Conservation (phyloP, 176 grass and related monocot genomes). For the Elymus sibiricus region DNA sequence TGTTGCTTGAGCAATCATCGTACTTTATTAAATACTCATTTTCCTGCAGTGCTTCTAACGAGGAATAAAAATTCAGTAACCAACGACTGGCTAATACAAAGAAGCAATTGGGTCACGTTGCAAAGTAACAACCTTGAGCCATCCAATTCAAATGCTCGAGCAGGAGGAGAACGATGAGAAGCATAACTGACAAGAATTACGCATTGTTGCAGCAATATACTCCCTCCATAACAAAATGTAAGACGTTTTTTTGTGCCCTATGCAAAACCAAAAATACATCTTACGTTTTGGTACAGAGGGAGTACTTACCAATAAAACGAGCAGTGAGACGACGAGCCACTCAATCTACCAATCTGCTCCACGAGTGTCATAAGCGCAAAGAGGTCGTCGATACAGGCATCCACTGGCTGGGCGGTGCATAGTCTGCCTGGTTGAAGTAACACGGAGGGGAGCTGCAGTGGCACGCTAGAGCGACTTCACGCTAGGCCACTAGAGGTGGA, state of each 20-base stretch:
- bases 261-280: no score
- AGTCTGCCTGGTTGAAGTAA: neutral
- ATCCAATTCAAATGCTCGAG: neutral
- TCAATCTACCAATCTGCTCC: neutral
- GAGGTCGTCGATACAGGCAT: neutral
- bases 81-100: neutral
- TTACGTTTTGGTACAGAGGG: no score
- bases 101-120: neutral
- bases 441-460: neutral
- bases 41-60: slow-evolving; percentile 18
- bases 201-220: neutral
- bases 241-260: no score
- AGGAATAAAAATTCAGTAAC: neutral
- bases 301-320: neutral
- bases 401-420: neutral
- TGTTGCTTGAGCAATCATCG: neutral
- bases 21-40: neutral
- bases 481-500: neutral
- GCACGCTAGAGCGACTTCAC: neutral
- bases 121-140: slow-evolving; percentile 52
- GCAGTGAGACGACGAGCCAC: neutral
- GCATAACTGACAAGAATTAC: neutral
- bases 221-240: no score
- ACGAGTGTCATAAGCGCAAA: neutral
- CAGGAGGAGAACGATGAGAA: neutral